Base-by-base conservation (phyloP, 352 stramenopile genomes). In the Globisporangium parvum region DNA sequence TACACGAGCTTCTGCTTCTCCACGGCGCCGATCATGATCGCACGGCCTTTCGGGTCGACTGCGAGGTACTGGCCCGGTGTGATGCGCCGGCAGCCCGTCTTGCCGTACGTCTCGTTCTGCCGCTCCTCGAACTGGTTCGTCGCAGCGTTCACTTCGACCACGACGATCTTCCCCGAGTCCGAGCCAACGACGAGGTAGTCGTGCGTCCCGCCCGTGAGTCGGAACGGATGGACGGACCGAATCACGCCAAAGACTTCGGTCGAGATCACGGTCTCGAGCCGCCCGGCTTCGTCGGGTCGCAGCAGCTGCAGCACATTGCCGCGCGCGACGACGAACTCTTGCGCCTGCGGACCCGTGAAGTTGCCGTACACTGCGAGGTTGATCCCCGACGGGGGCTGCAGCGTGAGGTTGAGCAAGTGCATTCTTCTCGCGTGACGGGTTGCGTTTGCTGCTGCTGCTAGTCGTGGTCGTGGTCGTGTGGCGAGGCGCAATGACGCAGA, bases 1-100 rank as follows among this genome's bases (percentile, higher is more conserved):
- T 99, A 99, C 23, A 99, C 97, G 14, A 99, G 81, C 66, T 99
- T 99, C 66, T 99, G 95, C 74, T 99, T 99, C 80, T 99, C 97
- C 23, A 99, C 71, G 20, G 82, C 88, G 55, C 83, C 85, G 42
- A 99, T 85, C 80, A 99, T 97, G 20, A 99, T 81, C 20, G 97
- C 96, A 20, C 97, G 90, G 31, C 97, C 97, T 60, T 98, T 98
- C 2, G 97, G 97, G 69, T 99, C 97, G 9, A 79, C 82, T 0
- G 96, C 95, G 28, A 99, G 52, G 75, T 99, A 99, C 72, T 99
- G 95, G 1, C 97, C 97, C 0, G 97, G 97, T 17, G 97, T 98
- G 59, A 98, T 97, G 28, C 97, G 89, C 51, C 97, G 86, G 62
- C 93, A 98, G 20, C 96, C 96, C 0, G 91, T 97, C 74, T 98